phyloP scores from a whole-genome alignment of 2,329 filamentous ascomycete species.

The Cucurbitaria berberidis region DNA sequence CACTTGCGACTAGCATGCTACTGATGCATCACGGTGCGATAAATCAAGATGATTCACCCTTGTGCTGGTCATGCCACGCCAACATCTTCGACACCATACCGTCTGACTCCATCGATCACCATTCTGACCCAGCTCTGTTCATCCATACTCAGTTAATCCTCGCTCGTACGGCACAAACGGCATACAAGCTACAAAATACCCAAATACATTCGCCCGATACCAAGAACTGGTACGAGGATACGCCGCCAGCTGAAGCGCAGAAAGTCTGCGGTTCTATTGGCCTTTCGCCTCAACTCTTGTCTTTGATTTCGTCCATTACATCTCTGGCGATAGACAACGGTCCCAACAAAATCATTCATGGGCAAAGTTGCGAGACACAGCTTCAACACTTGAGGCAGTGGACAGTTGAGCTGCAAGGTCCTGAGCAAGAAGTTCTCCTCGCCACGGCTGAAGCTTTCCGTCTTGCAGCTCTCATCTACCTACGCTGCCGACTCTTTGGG shows the following conservation, averaged over 20 bases:
- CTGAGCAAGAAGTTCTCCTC: constrained; percentile 33
- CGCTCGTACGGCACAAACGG: constrained; percentile 36
- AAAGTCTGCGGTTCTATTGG: constrained; percentile 34
- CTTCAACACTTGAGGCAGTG: constrained; percentile 38
- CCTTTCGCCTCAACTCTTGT: constrained; percentile 39
- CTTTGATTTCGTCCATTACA: constrained; percentile 38
- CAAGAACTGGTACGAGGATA: constrained; percentile 31
- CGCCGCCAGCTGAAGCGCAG: constrained; percentile 26
- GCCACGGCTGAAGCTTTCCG: constrained; percentile 40
- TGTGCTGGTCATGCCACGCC: constrained; percentile 44
- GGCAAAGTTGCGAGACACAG: constrained; percentile 34
- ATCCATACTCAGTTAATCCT: constrained; percentile 38
- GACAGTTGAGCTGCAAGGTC: constrained; percentile 30
- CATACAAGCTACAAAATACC: constrained; percentile 25
- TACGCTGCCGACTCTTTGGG: constrained; percentile 41
- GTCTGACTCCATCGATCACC: constrained; percentile 23
- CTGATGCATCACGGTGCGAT: constrained; percentile 41
- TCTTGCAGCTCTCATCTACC: constrained; percentile 41
- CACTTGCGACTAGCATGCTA: constrained; percentile 42
- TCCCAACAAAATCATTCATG: constrained; percentile 29
- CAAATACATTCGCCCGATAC: constrained; percentile 35
- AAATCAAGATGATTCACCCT: constrained; percentile 32
- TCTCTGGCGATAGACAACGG: constrained; percentile 24
- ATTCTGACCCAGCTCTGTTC: constrained; percentile 37
- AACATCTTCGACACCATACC: constrained; percentile 43